Percentiles rank a stretch among this genome's conserved stretches.
These are phyloP conservation scores for Talaromyces sp. DNA, from an alignment of 2,329 filamentous ascomycete species.

Conservation along the genomic window DNA sequence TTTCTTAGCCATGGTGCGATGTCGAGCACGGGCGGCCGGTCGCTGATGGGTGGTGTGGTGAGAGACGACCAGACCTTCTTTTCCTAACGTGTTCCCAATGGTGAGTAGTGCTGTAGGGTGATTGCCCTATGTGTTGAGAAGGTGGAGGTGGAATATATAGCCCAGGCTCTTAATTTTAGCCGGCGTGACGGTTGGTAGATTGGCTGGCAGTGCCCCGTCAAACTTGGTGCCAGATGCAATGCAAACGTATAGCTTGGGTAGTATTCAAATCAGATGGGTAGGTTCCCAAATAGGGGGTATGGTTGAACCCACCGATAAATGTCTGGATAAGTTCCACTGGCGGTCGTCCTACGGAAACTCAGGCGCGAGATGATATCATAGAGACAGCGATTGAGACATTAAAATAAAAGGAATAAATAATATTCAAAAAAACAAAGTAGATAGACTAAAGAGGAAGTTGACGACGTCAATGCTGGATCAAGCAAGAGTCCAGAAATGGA, in stretches of 20 bases:
- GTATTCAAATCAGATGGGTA: neutral
- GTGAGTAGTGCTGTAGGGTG: neutral
- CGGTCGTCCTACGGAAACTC: neutral
- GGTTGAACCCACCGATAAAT: neutral
- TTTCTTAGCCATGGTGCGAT: slow-evolving; percentile 11
- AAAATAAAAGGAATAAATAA: slow-evolving; percentile 16
- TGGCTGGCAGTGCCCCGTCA: neutral
- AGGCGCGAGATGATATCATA: slow-evolving; percentile 25
- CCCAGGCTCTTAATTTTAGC: neutral
- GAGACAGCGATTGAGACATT: slow-evolving; percentile 22
- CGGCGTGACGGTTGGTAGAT: neutral
- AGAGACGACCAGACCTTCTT: slow-evolving; percentile 1
- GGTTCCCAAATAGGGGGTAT: neutral
- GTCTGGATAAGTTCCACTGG: neutral
- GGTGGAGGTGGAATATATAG: neutral
- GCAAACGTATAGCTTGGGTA: neutral
- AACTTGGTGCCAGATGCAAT: neutral
- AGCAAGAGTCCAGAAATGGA: neutral
- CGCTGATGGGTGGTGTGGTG: neutral
- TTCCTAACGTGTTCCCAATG: slow-evolving; percentile 20
- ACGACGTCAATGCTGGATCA: slow-evolving; percentile 3
- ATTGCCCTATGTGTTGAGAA: neutral
- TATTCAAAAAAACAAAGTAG: slow-evolving; percentile 19
- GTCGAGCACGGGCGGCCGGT: neutral
- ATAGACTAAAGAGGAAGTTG: slow-evolving; percentile 24